Percentiles rank a stretch among this genome's conserved stretches.
Evolutionary conservation across 805 yeast genomes (phyloP).

Genomic region (Candida pini): DNA sequence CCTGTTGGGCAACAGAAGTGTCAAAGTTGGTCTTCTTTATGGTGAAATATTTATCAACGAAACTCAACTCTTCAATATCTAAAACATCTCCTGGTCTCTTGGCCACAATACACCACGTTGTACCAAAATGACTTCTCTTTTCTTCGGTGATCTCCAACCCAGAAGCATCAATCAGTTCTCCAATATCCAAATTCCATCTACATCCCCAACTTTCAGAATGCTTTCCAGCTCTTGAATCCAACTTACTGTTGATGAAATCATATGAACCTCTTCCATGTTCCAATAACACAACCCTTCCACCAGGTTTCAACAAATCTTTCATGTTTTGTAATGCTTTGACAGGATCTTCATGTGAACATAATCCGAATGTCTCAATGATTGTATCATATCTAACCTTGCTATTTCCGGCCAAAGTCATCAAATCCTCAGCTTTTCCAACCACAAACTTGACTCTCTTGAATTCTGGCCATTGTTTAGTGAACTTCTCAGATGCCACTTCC

Average conservation of each 20-base stretch:
- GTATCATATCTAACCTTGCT: slow-evolving; percentile 71
- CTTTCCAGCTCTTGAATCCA: slow-evolving; percentile 78
- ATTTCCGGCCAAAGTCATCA: slow-evolving; percentile 41
- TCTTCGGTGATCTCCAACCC: slow-evolving; percentile 81
- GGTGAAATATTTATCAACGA: slow-evolving; percentile 44
- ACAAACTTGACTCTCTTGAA: slow-evolving; percentile 78
- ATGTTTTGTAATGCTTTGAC: slow-evolving; percentile 74
- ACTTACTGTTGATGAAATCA: slow-evolving; percentile 67
- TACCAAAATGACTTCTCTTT: slow-evolving; percentile 80
- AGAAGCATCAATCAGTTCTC: slow-evolving; percentile 75
- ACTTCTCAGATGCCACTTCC: slow-evolving; percentile 69
- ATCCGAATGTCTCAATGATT: slow-evolving; percentile 87
- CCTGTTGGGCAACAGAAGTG: slow-evolving; percentile 18
- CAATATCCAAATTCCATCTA: slow-evolving; percentile 94
- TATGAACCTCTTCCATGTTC: slow-evolving; percentile 92
- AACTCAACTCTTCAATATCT: slow-evolving; percentile 40
- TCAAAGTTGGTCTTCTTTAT: slow-evolving; percentile 27
- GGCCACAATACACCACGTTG: slow-evolving; percentile 82
- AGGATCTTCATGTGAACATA: slow-evolving; percentile 95
- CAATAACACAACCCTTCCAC: slow-evolving; percentile 78
- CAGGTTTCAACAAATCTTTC: slow-evolving; percentile 69
- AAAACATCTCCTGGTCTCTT: slow-evolving; percentile 65
- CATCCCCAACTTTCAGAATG: slow-evolving; percentile 94
- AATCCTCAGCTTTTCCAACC: slow-evolving; percentile 83
- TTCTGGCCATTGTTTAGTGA: slow-evolving; percentile 58